phyloP scores from a whole-genome alignment of 1,284 basidiomycete genomes.

The Hymenochaete sp. region DNA sequence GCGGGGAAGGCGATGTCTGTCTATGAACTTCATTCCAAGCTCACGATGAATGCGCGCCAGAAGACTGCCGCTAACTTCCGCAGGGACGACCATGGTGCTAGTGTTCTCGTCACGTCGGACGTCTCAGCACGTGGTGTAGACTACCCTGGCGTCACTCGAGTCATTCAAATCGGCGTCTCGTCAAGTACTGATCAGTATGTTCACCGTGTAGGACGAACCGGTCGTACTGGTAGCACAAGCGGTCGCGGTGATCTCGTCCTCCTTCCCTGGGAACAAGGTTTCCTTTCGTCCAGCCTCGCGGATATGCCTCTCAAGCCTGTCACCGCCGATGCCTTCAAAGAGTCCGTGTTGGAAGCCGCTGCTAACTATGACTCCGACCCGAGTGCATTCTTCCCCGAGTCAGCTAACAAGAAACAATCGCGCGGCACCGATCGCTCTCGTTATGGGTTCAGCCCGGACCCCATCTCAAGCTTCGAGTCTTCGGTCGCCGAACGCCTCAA shows the following conservation, averaged over 20 bases:
- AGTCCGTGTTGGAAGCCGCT: slow-evolving; percentile 45
- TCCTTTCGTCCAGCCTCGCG: slow-evolving; percentile 56
- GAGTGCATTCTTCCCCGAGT: slow-evolving; percentile 8
- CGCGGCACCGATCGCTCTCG: slow-evolving; percentile 15
- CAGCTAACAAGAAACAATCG: neutral
- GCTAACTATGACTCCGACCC: slow-evolving; percentile 42
- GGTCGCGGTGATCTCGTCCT: slow-evolving; percentile 86
- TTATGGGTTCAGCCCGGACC: too few species aligned
- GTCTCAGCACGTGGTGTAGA: slow-evolving; percentile 88
- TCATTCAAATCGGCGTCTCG: slow-evolving; percentile 89
- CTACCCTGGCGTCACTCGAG: slow-evolving; percentile 85
- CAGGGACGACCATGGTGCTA: slow-evolving; percentile 45
- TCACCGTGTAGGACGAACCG: slow-evolving; percentile 89
- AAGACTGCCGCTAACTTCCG: slow-evolving; percentile 65
- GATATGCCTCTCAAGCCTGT: slow-evolving; percentile 67
- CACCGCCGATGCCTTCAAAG: slow-evolving; percentile 40
- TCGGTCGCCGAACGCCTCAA: slow-evolving; percentile 17
- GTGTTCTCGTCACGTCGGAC: slow-evolving; percentile 80
- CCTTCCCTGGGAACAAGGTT: slow-evolving; percentile 75
- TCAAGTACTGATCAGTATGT: slow-evolving; percentile 70
- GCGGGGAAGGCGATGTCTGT: slow-evolving; percentile 44
- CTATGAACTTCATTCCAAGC: slow-evolving; percentile 85
- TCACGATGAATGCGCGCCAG: slow-evolving; percentile 59
- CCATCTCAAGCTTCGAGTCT: neutral
- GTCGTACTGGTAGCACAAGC: slow-evolving; percentile 57